A percentile compares a stretch with the other conserved stretches of the same genome.
Conservation (phyloP, 1,284 basidiomycete genomes). For the Cutaneotrichosporon sp. region DNA sequence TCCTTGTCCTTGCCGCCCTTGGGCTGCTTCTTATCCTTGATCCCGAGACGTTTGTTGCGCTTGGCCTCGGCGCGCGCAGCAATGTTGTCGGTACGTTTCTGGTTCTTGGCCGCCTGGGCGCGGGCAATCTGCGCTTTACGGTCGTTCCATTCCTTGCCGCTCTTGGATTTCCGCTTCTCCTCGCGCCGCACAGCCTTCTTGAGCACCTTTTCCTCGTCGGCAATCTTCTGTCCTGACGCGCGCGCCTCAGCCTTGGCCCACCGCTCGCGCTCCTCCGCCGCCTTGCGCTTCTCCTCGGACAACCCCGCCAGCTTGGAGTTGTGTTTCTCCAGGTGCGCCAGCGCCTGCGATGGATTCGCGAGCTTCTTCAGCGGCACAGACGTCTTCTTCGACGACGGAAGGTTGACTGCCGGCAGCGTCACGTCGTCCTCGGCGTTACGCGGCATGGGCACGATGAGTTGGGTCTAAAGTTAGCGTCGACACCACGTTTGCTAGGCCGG, state of each 20-base stretch:
- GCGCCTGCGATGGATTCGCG: conserved; percentile 75
- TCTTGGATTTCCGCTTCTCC: conserved; percentile 79
- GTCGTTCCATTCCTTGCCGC: conserved; percentile 76
- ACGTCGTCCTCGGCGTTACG: conserved; percentile 53
- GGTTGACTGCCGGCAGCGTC: conserved; percentile 62
- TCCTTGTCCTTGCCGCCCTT: not conserved
- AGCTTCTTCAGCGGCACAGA: conserved; percentile 50
- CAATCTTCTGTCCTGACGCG: conserved; percentile 77
- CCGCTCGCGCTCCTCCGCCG: conserved; percentile 67
- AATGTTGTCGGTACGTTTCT: conserved; percentile 84
- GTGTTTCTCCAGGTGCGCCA: conserved; percentile 67
- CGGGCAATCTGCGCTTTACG: conserved; percentile 69
- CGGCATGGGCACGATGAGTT: conserved; percentile 59
- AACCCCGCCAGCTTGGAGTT: conserved; percentile 66
- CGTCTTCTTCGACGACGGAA: conserved; percentile 50
- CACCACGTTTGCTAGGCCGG: too few relatives aligned
- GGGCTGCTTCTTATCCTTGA: conserved; percentile 51
- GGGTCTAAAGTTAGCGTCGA: conserved; percentile 52
- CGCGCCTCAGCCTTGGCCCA: conserved; percentile 83
- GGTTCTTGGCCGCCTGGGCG: conserved; percentile 72
- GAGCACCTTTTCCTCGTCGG: conserved; percentile 70
- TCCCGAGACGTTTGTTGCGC: conserved; percentile 67
- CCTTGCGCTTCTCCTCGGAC: conserved; percentile 71
- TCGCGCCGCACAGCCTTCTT: conserved; percentile 86
- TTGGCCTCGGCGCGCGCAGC: conserved; percentile 69